Evolutionary conservation across 148 eudicot genomes (phyloP).

Genomic region (Camellia sinensis): DNA sequence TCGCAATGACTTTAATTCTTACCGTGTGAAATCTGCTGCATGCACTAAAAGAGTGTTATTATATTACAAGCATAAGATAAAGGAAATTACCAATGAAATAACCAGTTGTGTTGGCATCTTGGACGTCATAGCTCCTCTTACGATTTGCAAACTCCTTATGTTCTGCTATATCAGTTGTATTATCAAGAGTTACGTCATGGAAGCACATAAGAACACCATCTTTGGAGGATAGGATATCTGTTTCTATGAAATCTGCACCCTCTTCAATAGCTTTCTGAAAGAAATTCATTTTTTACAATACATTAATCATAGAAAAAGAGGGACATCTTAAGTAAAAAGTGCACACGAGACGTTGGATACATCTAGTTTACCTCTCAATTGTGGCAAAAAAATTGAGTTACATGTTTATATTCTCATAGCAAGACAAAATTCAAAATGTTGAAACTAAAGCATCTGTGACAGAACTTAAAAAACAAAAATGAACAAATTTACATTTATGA

Average conservation of each 20-base stretch:
- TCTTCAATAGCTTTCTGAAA: conserved; percentile 86
- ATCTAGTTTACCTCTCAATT: not conserved
- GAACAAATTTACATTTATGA: not conserved
- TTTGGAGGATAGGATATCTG: conserved; percentile 76
- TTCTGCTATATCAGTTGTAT: conserved; percentile 56
- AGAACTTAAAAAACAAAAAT: not conserved
- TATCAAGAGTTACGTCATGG: conserved; percentile 68
- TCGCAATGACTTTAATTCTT: not conserved
- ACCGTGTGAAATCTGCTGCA: not conserved
- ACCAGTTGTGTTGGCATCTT: conserved; percentile 68
- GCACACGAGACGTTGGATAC: not conserved
- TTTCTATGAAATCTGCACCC: conserved; percentile 88
- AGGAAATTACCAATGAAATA: conserved; percentile 50
- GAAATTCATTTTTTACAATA: not conserved
- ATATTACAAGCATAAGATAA: not conserved
- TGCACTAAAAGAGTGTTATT: not conserved
- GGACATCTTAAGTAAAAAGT: too few species aligned
- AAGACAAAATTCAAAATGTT: not conserved
- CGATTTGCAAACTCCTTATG: conserved; percentile 69
- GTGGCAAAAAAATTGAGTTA: not conserved
- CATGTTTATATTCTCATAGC: not conserved
- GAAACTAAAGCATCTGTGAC: not conserved
- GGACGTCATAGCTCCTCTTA: conserved; percentile 72
- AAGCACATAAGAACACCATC: conserved; percentile 79
- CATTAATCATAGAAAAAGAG: not conserved